A percentile compares a stretch with the other conserved stretches of the same genome.
phyloP scores from a whole-genome alignment of 2,329 filamentous ascomycete species.

The Talaromyces funiculosus region DNA sequence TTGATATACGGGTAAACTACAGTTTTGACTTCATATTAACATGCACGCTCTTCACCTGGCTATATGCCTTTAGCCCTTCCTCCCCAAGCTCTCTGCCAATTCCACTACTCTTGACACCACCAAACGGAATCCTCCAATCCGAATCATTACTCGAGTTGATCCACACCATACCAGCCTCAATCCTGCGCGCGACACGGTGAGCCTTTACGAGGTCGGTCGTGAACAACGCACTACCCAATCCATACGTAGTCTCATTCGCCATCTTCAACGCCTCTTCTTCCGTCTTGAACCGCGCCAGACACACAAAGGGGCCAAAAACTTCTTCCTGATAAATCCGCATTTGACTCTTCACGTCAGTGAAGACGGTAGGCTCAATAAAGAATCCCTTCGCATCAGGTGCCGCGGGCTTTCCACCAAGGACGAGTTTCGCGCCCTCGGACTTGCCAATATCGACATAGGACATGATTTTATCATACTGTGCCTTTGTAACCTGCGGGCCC shows the following conservation, averaged over 20 bases:
- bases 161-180: constrained; percentile 44
- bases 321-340: constrained; percentile 40
- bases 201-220: constrained; percentile 37
- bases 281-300: constrained; percentile 35
- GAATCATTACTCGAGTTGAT: constrained; percentile 42
- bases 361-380: constrained; percentile 37
- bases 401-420: constrained; percentile 32
- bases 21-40: constrained; percentile 36
- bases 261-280: constrained; percentile 35
- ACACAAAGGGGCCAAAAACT: constrained; percentile 42
- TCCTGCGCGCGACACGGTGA: constrained; percentile 36
- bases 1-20: constrained; percentile 12
- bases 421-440: constrained; percentile 35
- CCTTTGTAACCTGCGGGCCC: constrained; percentile 42
- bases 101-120: constrained; percentile 43
- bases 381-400: constrained; percentile 29
- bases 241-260: constrained; percentile 40
- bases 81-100: constrained; percentile 47
- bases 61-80: constrained; percentile 37
- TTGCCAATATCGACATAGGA: constrained; percentile 41
- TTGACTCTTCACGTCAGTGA: constrained; percentile 28
- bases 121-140: constrained; percentile 38
- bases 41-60: constrained; percentile 38
- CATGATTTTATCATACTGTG: constrained; percentile 41
- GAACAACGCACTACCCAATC: constrained; percentile 39